Conservation (phyloP, 2,329 filamentous ascomycete genomes). For the Aspergillus bombycis region DNA sequence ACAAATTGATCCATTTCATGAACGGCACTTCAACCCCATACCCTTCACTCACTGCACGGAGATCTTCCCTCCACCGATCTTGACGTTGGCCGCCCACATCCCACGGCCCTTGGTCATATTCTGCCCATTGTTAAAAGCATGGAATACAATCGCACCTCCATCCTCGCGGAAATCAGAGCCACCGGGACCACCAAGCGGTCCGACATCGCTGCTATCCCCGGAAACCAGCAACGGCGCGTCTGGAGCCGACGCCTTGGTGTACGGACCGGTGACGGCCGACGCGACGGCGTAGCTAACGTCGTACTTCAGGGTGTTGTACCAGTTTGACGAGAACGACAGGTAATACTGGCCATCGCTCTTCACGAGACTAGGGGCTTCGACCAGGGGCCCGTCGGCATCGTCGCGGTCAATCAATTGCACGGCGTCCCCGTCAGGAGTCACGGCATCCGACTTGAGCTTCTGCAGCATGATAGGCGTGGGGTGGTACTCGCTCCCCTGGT, state of each 20-base stretch:
- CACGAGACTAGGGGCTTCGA: conserved; percentile 60
- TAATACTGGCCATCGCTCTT: conserved; percentile 53
- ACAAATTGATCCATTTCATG: background rate
- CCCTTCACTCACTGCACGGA: background rate
- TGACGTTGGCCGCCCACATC: conserved; percentile 25
- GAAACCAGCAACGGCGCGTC: conserved; percentile 31
- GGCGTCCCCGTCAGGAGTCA: conserved; percentile 52
- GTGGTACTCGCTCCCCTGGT: conserved; percentile 27
- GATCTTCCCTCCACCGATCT: conserved; percentile 13
- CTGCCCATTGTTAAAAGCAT: conserved; percentile 29
- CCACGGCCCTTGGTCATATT: conserved; percentile 22
- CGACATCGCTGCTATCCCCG: conserved; percentile 27
- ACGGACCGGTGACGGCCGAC: conserved; percentile 29
- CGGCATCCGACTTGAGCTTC: conserved; percentile 52
- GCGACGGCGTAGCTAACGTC: conserved; percentile 60
- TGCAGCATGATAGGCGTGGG: conserved; percentile 63
- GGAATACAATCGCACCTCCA: conserved; percentile 31
- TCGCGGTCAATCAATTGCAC: conserved; percentile 61
- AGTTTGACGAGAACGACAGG: conserved; percentile 61
- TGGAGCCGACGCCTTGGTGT: conserved; percentile 29
- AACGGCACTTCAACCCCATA: background rate
- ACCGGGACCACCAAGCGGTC: conserved; percentile 32
- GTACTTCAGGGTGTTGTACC: conserved; percentile 56
- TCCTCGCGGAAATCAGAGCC: conserved; percentile 32
- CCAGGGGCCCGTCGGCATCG: conserved; percentile 59